A percentile compares a stretch with the other conserved stretches of the same genome.
These are phyloP conservation scores for Phytophthora constricta DNA, from an alignment of 352 stramenopile species.

Conservation along the genomic window DNA sequence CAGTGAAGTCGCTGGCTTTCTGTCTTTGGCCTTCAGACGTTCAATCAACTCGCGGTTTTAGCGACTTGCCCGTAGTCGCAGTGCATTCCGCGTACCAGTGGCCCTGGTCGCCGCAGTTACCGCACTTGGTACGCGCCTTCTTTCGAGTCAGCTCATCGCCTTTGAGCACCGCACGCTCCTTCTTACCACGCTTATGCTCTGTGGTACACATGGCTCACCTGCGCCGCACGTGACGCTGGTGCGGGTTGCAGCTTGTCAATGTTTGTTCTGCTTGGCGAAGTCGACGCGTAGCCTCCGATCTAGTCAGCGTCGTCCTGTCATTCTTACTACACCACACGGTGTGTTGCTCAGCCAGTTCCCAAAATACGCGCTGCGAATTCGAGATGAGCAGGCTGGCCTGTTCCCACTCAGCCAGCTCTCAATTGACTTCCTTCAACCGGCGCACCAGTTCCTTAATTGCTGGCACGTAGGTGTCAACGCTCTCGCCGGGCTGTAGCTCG, in stretches of 20 bases:
- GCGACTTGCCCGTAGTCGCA: not conserved
- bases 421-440: not conserved
- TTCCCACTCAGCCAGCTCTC: not conserved
- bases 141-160: not conserved
- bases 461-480: not conserved
- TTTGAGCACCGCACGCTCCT: not conserved
- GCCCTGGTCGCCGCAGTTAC: not conserved
- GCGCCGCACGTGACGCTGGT: not conserved
- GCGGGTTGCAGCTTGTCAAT: not conserved
- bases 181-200: not conserved
- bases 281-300: not conserved
- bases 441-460: not conserved
- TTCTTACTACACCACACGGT: not conserved
- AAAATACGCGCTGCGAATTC: not conserved
- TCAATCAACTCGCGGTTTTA: not conserved
- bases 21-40: not conserved
- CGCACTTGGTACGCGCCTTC: not conserved
- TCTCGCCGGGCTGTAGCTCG: not conserved
- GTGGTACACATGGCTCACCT: not conserved
- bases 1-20: not conserved
- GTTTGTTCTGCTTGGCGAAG: not conserved
- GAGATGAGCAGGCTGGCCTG: not conserved
- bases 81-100: slow-evolving; percentile 1
- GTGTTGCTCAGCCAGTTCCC: not conserved
- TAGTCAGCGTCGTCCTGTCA: not conserved